Conservation (phyloP, 805 yeast species). For the Suhomyces xylopsoci region DNA sequence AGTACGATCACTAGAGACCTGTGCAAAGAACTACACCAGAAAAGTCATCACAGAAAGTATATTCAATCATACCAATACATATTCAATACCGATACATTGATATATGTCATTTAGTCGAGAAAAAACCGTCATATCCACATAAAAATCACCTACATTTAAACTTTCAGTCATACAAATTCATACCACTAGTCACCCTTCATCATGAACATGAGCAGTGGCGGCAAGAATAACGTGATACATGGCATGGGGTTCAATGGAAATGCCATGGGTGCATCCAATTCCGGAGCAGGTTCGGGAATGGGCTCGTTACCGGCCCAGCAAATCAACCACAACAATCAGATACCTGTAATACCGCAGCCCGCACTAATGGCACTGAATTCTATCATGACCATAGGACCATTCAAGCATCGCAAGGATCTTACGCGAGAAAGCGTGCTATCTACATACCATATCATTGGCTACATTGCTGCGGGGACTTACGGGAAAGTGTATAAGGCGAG, state of each 20-base stretch:
- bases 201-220: not conserved
- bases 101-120: not conserved
- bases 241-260: constrained; percentile 1
- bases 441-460: constrained; percentile 85
- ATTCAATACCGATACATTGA: not conserved
- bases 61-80: not conserved
- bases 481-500: constrained; percentile 93
- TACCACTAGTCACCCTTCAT: not conserved
- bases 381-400: constrained; percentile 41
- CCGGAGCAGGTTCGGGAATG: not conserved
- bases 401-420: constrained; percentile 54
- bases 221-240: not conserved
- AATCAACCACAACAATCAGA: constrained; percentile 5
- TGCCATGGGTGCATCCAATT: not conserved
- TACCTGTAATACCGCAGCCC: constrained; percentile 15
- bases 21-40: not conserved
- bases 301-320: not conserved
- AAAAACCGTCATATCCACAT: not conserved
- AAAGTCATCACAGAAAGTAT: not conserved
- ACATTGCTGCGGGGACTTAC: constrained; percentile 97
- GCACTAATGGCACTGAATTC: constrained; percentile 40
- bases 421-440: constrained; percentile 72
- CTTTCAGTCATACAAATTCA: not conserved
- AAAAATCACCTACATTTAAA: not conserved
- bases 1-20: not conserved